Evolutionary conservation across 1,139 yeast species (phyloP).

Genomic region (Suhomyces coccinellae): DNA sequence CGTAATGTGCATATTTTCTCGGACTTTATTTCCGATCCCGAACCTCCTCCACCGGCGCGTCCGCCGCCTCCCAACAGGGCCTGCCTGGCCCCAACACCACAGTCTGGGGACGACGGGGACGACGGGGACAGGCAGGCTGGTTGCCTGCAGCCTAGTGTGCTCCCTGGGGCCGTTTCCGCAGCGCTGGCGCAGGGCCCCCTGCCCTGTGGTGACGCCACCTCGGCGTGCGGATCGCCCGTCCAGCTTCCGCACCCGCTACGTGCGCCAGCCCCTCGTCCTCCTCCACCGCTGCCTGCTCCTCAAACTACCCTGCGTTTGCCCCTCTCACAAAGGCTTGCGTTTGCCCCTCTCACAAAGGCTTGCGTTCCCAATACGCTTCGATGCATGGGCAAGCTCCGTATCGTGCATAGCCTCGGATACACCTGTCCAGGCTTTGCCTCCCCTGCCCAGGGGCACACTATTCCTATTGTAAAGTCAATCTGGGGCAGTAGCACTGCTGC

Average conservation of each 20-base stretch:
- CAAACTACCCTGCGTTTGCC: background rate
- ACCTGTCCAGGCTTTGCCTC: background rate
- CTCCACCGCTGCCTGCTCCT: background rate
- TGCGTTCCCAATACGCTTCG: background rate
- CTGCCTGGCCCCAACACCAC: too few species aligned
- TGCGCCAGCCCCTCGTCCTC: background rate
- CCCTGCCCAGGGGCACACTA: too few species aligned
- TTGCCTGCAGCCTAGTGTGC: too few species aligned
- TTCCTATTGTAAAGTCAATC: too few species aligned
- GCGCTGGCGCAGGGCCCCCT: too few species aligned
- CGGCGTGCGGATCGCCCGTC: too few species aligned
- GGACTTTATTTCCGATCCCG: constrained; percentile 1
- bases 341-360: background rate
- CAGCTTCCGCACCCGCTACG: too few species aligned
- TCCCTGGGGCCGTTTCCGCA: too few species aligned
- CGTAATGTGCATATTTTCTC: constrained; percentile 4
- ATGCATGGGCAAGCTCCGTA: background rate
- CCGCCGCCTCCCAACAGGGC: background rate
- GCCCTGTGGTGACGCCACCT: too few species aligned
- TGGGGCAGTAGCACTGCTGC: too few species aligned
- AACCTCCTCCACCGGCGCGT: background rate
- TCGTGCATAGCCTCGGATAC: background rate
- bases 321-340: background rate
- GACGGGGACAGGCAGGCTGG: too few species aligned
- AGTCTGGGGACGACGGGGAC: too few species aligned